Percentiles rank a stretch among this genome's conserved stretches.
These are phyloP conservation scores for Lolium multiflorum DNA, from an alignment of 176 grass and related monocot genomes.

Conservation along the genomic window DNA sequence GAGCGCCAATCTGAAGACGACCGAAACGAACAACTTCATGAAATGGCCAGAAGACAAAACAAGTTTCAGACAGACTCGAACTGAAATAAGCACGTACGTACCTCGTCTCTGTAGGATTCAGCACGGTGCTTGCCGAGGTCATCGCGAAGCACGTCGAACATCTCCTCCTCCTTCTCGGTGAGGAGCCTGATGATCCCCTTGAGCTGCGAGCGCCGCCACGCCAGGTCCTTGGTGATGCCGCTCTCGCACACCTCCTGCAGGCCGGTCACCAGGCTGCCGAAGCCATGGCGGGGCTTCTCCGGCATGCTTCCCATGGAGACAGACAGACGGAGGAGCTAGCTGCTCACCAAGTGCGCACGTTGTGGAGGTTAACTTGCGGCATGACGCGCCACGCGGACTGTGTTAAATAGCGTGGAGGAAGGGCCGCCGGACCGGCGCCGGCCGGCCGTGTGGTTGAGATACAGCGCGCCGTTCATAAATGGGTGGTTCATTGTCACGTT, in stretches of 20 bases:
- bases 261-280: conserved; percentile 34
- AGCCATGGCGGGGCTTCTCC: neutral
- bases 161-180: conserved; percentile 62
- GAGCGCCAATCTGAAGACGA: conserved; percentile 54
- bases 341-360: neutral
- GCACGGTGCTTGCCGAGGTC: conserved; percentile 72
- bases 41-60: neutral
- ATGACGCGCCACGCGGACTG: neutral
- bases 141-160: conserved; percentile 58
- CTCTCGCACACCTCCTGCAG: conserved; percentile 53
- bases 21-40: neutral
- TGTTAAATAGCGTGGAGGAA: conserved; percentile 5
- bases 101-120: conserved; percentile 77
- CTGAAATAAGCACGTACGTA: neutral
- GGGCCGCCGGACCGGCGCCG: neutral
- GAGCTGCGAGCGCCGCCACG: conserved; percentile 72
- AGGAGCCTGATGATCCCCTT: conserved; percentile 57
- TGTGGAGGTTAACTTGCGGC: neutral
- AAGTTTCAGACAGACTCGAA: neutral
- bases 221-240: conserved; percentile 60
- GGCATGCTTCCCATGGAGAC: neutral
- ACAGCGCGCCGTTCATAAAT: conserved; percentile 5
- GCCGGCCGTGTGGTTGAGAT: conserved; percentile 2
- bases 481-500: conserved; percentile 20
- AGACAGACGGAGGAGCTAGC: neutral